Evolutionary conservation across 257 asterid genomes (phyloP).

Genomic region (Catharanthus roseus): DNA sequence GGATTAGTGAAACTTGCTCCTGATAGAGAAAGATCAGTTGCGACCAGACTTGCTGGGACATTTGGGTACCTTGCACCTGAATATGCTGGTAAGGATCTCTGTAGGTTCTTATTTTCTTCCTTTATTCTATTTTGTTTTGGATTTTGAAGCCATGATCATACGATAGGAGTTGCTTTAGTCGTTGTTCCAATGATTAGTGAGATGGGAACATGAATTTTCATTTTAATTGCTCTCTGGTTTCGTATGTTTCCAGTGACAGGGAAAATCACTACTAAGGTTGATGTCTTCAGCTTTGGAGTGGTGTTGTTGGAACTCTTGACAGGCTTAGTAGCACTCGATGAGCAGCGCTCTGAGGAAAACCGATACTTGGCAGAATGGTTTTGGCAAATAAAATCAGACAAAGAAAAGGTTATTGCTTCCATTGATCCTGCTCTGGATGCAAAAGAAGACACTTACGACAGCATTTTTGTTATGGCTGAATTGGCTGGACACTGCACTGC

Average conservation of each 20-base stretch:
- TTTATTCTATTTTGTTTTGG: neutral
- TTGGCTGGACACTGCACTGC: conserved; percentile 80
- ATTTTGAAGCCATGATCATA: neutral
- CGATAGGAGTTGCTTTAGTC: neutral
- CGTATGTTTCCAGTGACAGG: conserved; percentile 49
- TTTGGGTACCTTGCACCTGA: conserved; percentile 90
- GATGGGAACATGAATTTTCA: neutral
- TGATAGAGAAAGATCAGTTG: conserved; percentile 53
- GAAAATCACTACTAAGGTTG: conserved; percentile 68
- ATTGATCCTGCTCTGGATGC: conserved; percentile 51
- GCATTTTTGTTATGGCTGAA: conserved; percentile 41
- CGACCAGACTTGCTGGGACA: conserved; percentile 72
- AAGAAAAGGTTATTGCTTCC: conserved; percentile 39
- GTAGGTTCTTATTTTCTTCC: neutral
- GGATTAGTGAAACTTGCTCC: conserved; percentile 83
- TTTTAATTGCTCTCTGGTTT: neutral
- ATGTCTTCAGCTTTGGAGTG: conserved; percentile 82
- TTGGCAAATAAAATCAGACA: conserved; percentile 48
- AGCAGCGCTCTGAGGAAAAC: conserved; percentile 57
- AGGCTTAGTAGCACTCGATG: conserved; percentile 64
- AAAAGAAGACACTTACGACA: conserved; percentile 38
- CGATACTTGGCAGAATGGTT: conserved; percentile 74
- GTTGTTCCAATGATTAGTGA: neutral
- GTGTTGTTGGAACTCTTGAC: conserved; percentile 73
- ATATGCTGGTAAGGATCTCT: conserved; percentile 54